Percentiles rank a stretch among this genome's conserved stretches.
Conservation (phyloP, 495 filamentous ascomycete species). For the Penicillium fimorum region DNA sequence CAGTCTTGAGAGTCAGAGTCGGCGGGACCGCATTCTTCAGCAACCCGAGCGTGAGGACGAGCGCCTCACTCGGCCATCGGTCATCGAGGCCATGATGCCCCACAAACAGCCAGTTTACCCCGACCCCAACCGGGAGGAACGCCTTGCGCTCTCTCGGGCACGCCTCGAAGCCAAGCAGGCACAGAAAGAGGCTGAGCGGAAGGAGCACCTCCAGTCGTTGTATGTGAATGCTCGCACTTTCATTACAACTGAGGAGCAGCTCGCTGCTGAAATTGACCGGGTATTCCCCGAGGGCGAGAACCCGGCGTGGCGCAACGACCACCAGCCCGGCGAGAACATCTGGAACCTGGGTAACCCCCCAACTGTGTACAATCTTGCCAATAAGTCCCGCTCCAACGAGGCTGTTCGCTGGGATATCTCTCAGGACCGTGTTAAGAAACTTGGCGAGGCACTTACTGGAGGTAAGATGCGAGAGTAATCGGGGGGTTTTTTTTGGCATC, state of each 20-base stretch:
- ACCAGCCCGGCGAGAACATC: slow-evolving; percentile 47
- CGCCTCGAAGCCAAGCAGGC: slow-evolving; percentile 38
- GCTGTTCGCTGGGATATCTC: slow-evolving; percentile 43
- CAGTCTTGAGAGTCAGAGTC: slow-evolving; percentile 35
- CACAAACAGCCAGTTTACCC: slow-evolving; percentile 39
- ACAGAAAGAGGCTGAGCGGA: slow-evolving; percentile 39
- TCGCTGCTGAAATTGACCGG: slow-evolving; percentile 59
- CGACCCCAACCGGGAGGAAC: slow-evolving; percentile 48
- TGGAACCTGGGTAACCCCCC: slow-evolving; percentile 58
- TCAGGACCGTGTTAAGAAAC: slow-evolving; percentile 58
- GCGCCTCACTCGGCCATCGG: slow-evolving; percentile 54
- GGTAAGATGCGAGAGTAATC: slow-evolving; percentile 55
- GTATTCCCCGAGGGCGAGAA: slow-evolving; percentile 57
- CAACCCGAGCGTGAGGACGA: slow-evolving; percentile 60
- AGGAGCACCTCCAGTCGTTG: slow-evolving; percentile 55
- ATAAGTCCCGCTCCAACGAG: slow-evolving; percentile 29
- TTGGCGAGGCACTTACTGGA: slow-evolving; percentile 67
- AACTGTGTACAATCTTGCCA: slow-evolving; percentile 44
- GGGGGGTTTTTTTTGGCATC: slow-evolving; percentile 9
- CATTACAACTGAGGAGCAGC: slow-evolving; percentile 61
- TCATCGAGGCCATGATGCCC: slow-evolving; percentile 42
- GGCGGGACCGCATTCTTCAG: slow-evolving; percentile 45
- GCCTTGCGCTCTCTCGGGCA: slow-evolving; percentile 43
- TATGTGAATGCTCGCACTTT: slow-evolving; percentile 65
- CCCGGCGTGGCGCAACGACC: slow-evolving; percentile 47